Percentiles rank a stretch among this genome's conserved stretches.
Conservation (phyloP, 2,329 filamentous ascomycete genomes). For the Apiospora kogelbergensis region DNA sequence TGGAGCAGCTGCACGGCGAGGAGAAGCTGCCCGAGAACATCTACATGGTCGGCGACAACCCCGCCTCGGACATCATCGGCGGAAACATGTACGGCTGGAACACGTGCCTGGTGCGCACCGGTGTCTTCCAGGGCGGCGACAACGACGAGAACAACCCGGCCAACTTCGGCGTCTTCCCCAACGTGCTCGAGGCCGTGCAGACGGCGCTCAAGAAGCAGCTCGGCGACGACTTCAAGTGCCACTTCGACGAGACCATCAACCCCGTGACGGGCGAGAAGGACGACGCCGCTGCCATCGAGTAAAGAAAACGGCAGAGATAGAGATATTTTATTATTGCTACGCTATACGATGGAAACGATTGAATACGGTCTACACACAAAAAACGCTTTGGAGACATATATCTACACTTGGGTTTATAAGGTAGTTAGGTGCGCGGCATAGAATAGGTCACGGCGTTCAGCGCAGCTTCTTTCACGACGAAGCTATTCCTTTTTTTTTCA, state of each 20-base stretch:
- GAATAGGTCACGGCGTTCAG: constrained; percentile 6
- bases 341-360: constrained; percentile 6
- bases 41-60: constrained; percentile 79
- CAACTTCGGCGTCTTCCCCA: constrained; percentile 73
- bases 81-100: constrained; percentile 84
- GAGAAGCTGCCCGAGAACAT: constrained; percentile 67
- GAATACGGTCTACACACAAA: neutral
- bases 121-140: constrained; percentile 74
- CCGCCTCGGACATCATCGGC: constrained; percentile 70
- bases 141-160: constrained; percentile 78
- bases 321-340: constrained; percentile 32
- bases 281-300: constrained; percentile 29
- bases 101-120: constrained; percentile 74
- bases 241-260: constrained; percentile 71
- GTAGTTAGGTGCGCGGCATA: constrained; percentile 5
- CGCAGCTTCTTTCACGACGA: neutral
- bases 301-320: no score
- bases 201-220: constrained; percentile 68
- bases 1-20: constrained; percentile 74
- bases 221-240: constrained; percentile 72
- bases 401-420: neutral
- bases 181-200: constrained; percentile 71
- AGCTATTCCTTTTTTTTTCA: neutral
- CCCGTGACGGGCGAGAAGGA: constrained; percentile 54
- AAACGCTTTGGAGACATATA: neutral